Evolutionary conservation across 2,329 filamentous ascomycete species (phyloP).

Genomic region (Stachybotrys elegans): DNA sequence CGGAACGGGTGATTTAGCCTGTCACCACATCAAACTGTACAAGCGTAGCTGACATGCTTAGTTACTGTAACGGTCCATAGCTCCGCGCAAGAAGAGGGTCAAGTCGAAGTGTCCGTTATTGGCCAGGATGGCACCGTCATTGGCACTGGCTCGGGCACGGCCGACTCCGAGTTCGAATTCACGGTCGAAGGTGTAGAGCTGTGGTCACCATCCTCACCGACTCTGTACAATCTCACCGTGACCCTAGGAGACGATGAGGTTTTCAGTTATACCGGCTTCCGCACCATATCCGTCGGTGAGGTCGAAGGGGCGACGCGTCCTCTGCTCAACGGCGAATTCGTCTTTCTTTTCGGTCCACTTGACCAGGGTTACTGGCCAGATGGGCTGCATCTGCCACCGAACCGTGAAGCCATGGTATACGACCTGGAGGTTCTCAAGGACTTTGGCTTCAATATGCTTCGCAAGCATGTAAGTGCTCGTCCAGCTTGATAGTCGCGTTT

Average conservation of each 20-base stretch:
- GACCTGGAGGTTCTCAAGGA: conserved; percentile 60
- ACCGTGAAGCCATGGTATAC: conserved; percentile 60
- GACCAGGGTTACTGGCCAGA: conserved; percentile 72
- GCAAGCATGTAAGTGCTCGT: conserved; percentile 55
- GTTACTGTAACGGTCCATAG: conserved; percentile 53
- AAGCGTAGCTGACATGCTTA: conserved; percentile 20
- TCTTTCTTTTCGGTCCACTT: conserved; percentile 63
- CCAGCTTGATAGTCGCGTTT: background rate
- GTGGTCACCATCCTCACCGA: conserved; percentile 61
- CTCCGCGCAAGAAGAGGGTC: conserved; percentile 26
- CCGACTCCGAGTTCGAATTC: conserved; percentile 50
- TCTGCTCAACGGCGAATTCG: conserved; percentile 62
- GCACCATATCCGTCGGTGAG: conserved; percentile 52
- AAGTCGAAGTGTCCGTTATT: conserved; percentile 30
- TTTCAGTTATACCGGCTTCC: conserved; percentile 63
- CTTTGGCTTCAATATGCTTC: conserved; percentile 64
- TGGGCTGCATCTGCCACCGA: conserved; percentile 61
- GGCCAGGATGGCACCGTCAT: conserved; percentile 34
- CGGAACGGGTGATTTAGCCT: conserved; percentile 46
- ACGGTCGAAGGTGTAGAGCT: conserved; percentile 47
- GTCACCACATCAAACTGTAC: too few species aligned
- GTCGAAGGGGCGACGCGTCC: conserved; percentile 57
- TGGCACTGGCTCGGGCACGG: conserved; percentile 35
- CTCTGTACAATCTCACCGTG: conserved; percentile 59
- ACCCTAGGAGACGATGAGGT: conserved; percentile 37